Percentiles rank a stretch among this genome's conserved stretches.
These are phyloP conservation scores for Podospora conica DNA, from an alignment of 495 filamentous ascomycete species.

Conservation along the genomic window DNA sequence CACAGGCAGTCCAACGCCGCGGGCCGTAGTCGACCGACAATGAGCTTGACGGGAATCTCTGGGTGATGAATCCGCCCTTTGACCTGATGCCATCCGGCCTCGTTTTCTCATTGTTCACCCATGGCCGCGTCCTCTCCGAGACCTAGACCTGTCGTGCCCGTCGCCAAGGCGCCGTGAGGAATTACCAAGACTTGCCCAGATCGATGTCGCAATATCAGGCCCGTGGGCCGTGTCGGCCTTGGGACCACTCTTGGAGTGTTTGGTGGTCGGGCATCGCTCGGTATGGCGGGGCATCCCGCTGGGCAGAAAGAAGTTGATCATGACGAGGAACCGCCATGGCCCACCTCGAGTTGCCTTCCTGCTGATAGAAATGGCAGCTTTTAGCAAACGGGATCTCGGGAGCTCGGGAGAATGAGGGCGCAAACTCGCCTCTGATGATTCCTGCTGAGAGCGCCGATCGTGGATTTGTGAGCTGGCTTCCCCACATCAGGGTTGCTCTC, in stretches of 20 bases:
- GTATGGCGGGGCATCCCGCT: background rate
- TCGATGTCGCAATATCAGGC: slow-evolving; percentile 21
- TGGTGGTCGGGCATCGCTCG: slow-evolving; percentile 4
- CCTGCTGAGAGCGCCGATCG: background rate
- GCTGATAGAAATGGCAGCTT: background rate
- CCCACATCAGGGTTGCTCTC: background rate
- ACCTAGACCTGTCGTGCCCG: background rate
- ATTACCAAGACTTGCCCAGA: slow-evolving; percentile 20
- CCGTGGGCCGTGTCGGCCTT: slow-evolving; percentile 16
- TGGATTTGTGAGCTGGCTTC: background rate
- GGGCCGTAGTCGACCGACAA: background rate
- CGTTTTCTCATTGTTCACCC: background rate
- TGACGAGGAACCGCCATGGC: background rate
- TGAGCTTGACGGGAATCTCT: background rate
- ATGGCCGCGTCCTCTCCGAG: slow-evolving; percentile 3
- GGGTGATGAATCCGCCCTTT: background rate
- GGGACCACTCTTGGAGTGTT: background rate
- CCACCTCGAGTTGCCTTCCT: no score
- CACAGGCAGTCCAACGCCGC: background rate
- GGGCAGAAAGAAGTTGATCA: background rate
- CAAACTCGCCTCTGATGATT: background rate
- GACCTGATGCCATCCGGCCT: background rate
- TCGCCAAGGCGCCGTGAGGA: slow-evolving; percentile 21
- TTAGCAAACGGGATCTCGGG: background rate
- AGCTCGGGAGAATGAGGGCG: background rate